Evolutionary conservation across 2,329 filamentous ascomycete genomes (phyloP).

Genomic region (Pseudopyrenochaeta lycopersici): DNA sequence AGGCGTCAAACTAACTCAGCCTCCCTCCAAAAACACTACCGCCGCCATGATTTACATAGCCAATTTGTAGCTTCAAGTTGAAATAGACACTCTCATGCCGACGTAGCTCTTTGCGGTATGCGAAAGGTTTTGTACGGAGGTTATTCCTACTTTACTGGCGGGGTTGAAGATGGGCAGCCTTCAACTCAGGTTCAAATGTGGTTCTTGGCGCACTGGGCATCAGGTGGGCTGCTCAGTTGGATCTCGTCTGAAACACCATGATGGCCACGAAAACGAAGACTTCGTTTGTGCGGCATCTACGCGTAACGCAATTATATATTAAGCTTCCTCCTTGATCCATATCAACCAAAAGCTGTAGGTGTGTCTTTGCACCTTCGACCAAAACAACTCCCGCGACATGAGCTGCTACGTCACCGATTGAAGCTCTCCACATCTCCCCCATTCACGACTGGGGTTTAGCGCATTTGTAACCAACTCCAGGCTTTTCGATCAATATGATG

Average conservation of each 20-base stretch:
- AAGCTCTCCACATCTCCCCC: neutral
- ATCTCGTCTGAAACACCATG: slow-evolving; percentile 11
- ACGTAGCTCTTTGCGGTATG: too few species aligned
- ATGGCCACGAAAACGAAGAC: slow-evolving; percentile 7
- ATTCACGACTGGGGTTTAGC: neutral
- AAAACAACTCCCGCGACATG: neutral
- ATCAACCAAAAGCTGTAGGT: neutral
- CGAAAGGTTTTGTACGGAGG: too few species aligned
- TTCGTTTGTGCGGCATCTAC: neutral
- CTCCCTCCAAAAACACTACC: too few species aligned
- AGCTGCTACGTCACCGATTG: slow-evolving; percentile 3
- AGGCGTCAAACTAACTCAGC: too few species aligned
- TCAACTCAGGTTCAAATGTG: neutral
- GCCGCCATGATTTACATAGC: too few species aligned
- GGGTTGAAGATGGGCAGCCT: too few species aligned
- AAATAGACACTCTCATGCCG: too few species aligned
- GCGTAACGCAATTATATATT: neutral
- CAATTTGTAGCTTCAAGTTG: too few species aligned
- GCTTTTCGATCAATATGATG: slow-evolving; percentile 24
- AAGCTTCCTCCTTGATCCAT: neutral
- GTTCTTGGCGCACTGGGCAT: neutral
- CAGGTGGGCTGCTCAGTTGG: neutral
- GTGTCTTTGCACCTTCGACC: neutral
- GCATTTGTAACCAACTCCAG: neutral
- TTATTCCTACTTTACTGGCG: too few species aligned